Percentiles rank a stretch among this genome's conserved stretches.
Conservation (phyloP, 2,329 filamentous ascomycete genomes). For the Phaeophleospora eucalypticola region DNA sequence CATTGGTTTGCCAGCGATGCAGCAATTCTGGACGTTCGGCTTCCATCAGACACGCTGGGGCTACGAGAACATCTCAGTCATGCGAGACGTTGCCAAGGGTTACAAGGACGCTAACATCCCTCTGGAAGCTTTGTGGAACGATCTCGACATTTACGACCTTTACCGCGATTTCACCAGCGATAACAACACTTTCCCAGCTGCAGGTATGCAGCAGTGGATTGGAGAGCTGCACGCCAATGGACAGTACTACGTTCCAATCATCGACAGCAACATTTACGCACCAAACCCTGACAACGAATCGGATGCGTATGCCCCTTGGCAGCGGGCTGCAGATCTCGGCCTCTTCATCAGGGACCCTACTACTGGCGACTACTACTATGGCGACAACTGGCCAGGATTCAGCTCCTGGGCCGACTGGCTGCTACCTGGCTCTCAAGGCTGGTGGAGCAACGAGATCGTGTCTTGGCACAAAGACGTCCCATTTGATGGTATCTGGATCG, state of each 20-base stretch:
- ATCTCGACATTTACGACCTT: conserved; percentile 55
- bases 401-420: conserved; percentile 60
- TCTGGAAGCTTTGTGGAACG: conserved; percentile 48
- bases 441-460: conserved; percentile 55
- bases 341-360: conserved; percentile 36
- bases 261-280: conserved; percentile 64
- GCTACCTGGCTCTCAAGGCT: conserved; percentile 54
- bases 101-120: conserved; percentile 55
- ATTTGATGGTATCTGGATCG: conserved; percentile 56
- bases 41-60: conserved; percentile 84
- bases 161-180: conserved; percentile 60
- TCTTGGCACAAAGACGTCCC: conserved; percentile 51
- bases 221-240: conserved; percentile 49
- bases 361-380: conserved; percentile 31
- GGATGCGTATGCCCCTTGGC: conserved; percentile 53
- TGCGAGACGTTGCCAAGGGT: conserved; percentile 55
- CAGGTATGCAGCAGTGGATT: conserved; percentile 50
- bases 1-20: conserved; percentile 69
- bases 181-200: conserved; percentile 48
- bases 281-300: conserved; percentile 66
- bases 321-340: conserved; percentile 29
- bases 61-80: conserved; percentile 66
- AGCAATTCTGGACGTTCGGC: conserved; percentile 77
- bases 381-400: conserved; percentile 55
- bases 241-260: conserved; percentile 58